Percentiles rank a stretch among this genome's conserved stretches.
Conservation (phyloP, 768 basidiomycete species). For the Termitomyces sp. region DNA sequence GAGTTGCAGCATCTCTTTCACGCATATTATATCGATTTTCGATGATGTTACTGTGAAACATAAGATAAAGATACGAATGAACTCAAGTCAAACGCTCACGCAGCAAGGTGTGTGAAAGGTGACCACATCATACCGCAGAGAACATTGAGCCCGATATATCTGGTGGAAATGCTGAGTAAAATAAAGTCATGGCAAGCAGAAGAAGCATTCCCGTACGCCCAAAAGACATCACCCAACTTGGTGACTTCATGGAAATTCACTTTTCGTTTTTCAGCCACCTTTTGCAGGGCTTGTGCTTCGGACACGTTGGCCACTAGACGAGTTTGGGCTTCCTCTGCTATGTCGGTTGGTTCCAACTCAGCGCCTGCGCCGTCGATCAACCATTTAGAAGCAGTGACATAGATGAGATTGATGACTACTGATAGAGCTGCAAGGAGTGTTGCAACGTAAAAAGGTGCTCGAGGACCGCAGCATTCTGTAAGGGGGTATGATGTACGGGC, state of each 20-base stretch:
- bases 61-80: not conserved
- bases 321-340: slow-evolving; percentile 46
- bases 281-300: slow-evolving; percentile 57
- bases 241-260: slow-evolving; percentile 58
- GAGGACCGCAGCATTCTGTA: slow-evolving; percentile 57
- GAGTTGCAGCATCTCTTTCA: slow-evolving; percentile 54
- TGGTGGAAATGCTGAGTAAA: slow-evolving; percentile 17
- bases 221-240: slow-evolving; percentile 70
- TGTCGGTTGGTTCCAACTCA: slow-evolving; percentile 60
- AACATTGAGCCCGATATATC: slow-evolving; percentile 71
- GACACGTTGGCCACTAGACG: slow-evolving; percentile 39
- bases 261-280: slow-evolving; percentile 58
- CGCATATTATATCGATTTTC: slow-evolving; percentile 57
- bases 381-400: slow-evolving; percentile 60
- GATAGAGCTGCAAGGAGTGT: slow-evolving; percentile 60
- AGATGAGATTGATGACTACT: slow-evolving; percentile 62
- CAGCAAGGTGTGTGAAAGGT: slow-evolving; percentile 71
- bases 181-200: not conserved
- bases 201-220: slow-evolving; percentile 48
- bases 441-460: slow-evolving; percentile 71
- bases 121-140: slow-evolving; percentile 75
- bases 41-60: slow-evolving; percentile 55
- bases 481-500: slow-evolving; percentile 74
- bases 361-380: slow-evolving; percentile 55
- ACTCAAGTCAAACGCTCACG: slow-evolving; percentile 37